Base-by-base conservation (phyloP, 2,329 filamentous ascomycete species). In the Fusarium torulosum region DNA sequence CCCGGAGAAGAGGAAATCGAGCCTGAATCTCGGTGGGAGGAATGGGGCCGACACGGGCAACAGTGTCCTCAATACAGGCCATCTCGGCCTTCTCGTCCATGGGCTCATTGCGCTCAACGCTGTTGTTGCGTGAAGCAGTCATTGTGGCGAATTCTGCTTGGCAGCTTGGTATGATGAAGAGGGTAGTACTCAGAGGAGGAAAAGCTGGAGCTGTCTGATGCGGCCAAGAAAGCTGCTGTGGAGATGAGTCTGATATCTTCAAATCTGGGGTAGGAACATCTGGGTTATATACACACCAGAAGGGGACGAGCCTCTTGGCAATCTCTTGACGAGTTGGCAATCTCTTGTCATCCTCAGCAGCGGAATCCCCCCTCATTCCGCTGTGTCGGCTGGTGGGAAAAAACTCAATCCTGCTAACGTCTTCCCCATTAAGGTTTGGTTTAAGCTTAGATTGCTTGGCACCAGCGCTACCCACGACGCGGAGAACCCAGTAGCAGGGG, bases 11-110 rank as follows among this genome's bases (percentile, higher is more conserved):
- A 8, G 72, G 65, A 14, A 74, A 73, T 8, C 57, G 63, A 13
- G 58, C 63, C 8, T 75, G 74, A 7, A 75, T 70, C 27, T 75
- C 73, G 79, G 20, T 51, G 6, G 57, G 33, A 2, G 57, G 41
- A 1, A 66, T 42, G 8, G 29, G n/a, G 7, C 50, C 51, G 0
- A n/a, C 15, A 7, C 31, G 56, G 6, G 20, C 44, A 15, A 55
- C 21, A 19, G 47, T 35, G 7, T 54, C 43, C 19, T 63, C 59
- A 1, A 63, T 15, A 15, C 35, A 37, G 15, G 58, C 47, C 13
- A 50, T 31, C 17, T 61, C 55, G 11, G 29, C 57, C 19, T 53
- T 66, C 29, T 66, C 62, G 13, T 58, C 63, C 35, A 31, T 25
- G 25, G 23, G 33, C 4, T 47, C 57, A 15, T 53, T 59, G 17